phyloP scores from a whole-genome alignment of 1,139 yeast genomes.

The Trichomonascaceae sp. region DNA sequence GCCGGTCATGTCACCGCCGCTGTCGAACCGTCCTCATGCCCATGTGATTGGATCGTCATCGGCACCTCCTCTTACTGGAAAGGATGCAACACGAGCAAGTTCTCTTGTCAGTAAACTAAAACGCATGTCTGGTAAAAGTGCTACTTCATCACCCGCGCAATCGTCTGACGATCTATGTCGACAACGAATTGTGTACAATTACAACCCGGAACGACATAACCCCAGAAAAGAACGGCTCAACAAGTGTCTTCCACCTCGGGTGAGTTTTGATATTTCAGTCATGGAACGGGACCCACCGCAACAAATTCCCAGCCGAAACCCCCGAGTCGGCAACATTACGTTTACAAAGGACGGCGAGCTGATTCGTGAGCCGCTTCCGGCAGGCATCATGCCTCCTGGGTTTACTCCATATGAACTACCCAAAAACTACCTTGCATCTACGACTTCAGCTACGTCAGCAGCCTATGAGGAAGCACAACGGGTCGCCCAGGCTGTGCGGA shows the following conservation, averaged over 20 bases:
- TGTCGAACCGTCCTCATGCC: too few relatives aligned
- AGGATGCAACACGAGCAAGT: conserved; percentile 6
- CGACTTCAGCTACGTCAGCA: conserved; percentile 17
- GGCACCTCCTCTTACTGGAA: not conserved
- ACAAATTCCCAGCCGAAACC: conserved; percentile 82
- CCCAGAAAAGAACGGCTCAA: conserved; percentile 32
- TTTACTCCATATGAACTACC: conserved; percentile 28
- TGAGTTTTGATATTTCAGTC: conserved; percentile 60
- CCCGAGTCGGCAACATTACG: conserved; percentile 65
- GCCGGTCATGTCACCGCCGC: not conserved
- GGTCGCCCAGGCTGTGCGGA: conserved; percentile 13
- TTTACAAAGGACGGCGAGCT: conserved; percentile 29
- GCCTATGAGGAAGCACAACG: conserved; percentile 24
- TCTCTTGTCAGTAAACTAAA: conserved; percentile 13
- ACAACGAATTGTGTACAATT: conserved; percentile 33
- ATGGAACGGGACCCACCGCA: conserved; percentile 80
- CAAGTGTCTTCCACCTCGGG: conserved; percentile 25
- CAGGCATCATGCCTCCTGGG: conserved; percentile 28
- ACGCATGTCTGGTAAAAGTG: conserved; percentile 10
- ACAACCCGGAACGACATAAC: conserved; percentile 30
- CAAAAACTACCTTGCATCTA: conserved; percentile 16
- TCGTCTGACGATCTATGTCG: not conserved
- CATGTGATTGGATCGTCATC: too few relatives aligned
- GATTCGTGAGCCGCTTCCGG: conserved; percentile 11
- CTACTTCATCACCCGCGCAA: conserved; percentile 1